Conservation (phyloP, 2,329 filamentous ascomycete species). For the Neocatenulostroma microsporum region DNA sequence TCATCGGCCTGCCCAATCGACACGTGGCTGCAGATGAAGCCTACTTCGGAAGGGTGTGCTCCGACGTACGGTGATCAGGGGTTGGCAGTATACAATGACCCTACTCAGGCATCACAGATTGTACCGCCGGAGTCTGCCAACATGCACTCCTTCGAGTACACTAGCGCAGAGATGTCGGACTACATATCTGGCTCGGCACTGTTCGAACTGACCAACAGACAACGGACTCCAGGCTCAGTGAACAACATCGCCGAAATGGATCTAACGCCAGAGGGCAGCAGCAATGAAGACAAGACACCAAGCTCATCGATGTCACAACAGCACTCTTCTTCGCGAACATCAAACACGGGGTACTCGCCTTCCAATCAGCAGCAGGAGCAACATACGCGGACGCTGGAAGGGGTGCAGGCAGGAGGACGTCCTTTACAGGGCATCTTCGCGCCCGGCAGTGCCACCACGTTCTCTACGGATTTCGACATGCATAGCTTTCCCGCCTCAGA, state of each 20-base stretch:
- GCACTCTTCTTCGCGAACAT: slow-evolving; percentile 21
- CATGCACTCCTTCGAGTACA: slow-evolving; percentile 1
- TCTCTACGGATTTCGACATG: slow-evolving; percentile 18
- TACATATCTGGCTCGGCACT: slow-evolving; percentile 1
- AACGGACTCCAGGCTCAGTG: slow-evolving; percentile 19
- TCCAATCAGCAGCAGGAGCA: slow-evolving; percentile 11
- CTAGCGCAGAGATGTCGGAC: slow-evolving; percentile 4
- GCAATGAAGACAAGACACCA: slow-evolving; percentile 20
- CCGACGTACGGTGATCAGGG: slow-evolving; percentile 19
- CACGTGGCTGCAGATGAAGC: neutral
- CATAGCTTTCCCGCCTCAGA: slow-evolving; percentile 11
- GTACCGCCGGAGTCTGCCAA: neutral
- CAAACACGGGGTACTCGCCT: slow-evolving; percentile 23
- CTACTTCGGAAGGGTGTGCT: neutral
- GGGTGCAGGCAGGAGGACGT: neutral
- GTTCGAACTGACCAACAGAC: slow-evolving; percentile 21
- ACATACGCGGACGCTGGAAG: too few species aligned
- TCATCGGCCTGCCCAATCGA: slow-evolving; percentile 12
- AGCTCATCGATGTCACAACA: slow-evolving; percentile 20
- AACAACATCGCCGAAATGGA: slow-evolving; percentile 21
- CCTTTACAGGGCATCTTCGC: slow-evolving; percentile 1
- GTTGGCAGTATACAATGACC: slow-evolving; percentile 17
- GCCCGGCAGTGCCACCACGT: slow-evolving; percentile 3
- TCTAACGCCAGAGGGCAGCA: slow-evolving; percentile 24
- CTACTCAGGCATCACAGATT: slow-evolving; percentile 5